phyloP scores from a whole-genome alignment of 108 stramenopile genomes.

The Cylindrotheca fusiformis region DNA sequence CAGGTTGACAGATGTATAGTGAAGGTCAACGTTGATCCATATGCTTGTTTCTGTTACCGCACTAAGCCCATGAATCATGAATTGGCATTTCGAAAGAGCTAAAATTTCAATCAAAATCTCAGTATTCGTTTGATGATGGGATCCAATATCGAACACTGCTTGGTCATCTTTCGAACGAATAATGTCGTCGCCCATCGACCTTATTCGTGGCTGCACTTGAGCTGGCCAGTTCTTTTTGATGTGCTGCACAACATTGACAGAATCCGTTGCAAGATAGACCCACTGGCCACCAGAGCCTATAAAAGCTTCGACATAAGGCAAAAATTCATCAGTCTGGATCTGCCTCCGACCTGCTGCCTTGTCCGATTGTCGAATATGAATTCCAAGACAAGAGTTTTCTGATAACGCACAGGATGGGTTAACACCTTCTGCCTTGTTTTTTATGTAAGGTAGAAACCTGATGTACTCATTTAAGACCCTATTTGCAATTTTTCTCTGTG shows the following conservation, averaged over 20 bases:
- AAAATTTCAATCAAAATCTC: slow-evolving; percentile 48
- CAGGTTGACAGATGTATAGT: slow-evolving; percentile 40
- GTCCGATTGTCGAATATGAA: slow-evolving; percentile 67
- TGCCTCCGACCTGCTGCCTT: slow-evolving; percentile 53
- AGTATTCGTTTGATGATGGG: slow-evolving; percentile 50
- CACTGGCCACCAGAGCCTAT: slow-evolving; percentile 38
- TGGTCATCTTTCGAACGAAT: slow-evolving; percentile 33
- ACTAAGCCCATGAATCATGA: slow-evolving; percentile 52
- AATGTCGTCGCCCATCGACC: slow-evolving; percentile 34
- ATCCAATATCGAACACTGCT: slow-evolving; percentile 49
- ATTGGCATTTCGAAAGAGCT: slow-evolving; percentile 50
- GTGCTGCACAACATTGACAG: slow-evolving; percentile 35
- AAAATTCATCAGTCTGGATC: slow-evolving; percentile 39
- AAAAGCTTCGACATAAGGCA: slow-evolving; percentile 43
- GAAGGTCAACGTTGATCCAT: slow-evolving; percentile 49
- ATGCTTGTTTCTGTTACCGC: slow-evolving; percentile 50
- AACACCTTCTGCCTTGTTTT: slow-evolving; percentile 24
- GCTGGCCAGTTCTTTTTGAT: slow-evolving; percentile 43
- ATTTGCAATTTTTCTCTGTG: slow-evolving; percentile 31
- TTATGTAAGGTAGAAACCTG: slow-evolving; percentile 30
- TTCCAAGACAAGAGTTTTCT: slow-evolving; percentile 36
- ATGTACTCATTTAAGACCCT: slow-evolving; percentile 37
- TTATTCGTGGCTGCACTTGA: slow-evolving; percentile 24
- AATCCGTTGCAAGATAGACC: slow-evolving; percentile 60
- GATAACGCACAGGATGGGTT: slow-evolving; percentile 36